Evolutionary conservation across 1,139 yeast species (phyloP).

Genomic region (Pneumocystis wakefieldiae): DNA sequence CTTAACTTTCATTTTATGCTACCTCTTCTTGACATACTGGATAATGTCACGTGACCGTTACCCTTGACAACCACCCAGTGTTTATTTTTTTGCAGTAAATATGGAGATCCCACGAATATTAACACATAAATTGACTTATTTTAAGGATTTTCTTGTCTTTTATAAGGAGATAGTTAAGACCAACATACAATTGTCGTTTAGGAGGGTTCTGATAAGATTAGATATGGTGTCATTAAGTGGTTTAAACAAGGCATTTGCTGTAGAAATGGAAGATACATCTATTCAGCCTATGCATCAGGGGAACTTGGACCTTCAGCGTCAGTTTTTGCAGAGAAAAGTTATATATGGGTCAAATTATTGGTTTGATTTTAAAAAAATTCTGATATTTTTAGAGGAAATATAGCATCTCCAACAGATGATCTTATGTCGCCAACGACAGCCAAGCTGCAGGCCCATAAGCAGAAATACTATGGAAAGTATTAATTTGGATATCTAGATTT

Average conservation of each 20-base stretch:
- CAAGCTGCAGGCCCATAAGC: conserved; percentile 37
- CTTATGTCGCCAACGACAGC: conserved; percentile 44
- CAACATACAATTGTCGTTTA: too few species aligned
- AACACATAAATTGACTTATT: neutral
- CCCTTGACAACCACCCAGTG: conserved; percentile 9
- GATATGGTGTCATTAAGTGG: neutral
- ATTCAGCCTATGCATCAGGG: conserved; percentile 13
- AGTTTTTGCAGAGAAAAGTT: conserved; percentile 7
- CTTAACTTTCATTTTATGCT: too few species aligned
- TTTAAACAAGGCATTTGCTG: neutral
- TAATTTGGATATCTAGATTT: neutral
- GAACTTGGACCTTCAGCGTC: conserved; percentile 10
- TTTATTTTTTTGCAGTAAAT: conserved; percentile 9
- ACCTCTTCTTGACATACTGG: neutral
- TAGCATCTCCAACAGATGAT: conserved; percentile 46
- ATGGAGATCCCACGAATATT: conserved; percentile 1
- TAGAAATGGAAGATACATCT: neutral
- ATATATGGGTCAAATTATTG: neutral
- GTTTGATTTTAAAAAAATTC: neutral
- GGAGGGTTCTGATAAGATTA: neutral
- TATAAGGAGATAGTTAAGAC: neutral
- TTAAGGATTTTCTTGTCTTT: neutral
- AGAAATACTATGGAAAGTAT: conserved; percentile 25
- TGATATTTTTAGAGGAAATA: conserved; percentile 15
- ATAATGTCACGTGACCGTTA: conserved; percentile 8